A percentile compares a stretch with the other conserved stretches of the same genome.
Evolutionary conservation across 495 filamentous ascomycete genomes (phyloP).

Genomic region (Lasiosphaeria miniovina): DNA sequence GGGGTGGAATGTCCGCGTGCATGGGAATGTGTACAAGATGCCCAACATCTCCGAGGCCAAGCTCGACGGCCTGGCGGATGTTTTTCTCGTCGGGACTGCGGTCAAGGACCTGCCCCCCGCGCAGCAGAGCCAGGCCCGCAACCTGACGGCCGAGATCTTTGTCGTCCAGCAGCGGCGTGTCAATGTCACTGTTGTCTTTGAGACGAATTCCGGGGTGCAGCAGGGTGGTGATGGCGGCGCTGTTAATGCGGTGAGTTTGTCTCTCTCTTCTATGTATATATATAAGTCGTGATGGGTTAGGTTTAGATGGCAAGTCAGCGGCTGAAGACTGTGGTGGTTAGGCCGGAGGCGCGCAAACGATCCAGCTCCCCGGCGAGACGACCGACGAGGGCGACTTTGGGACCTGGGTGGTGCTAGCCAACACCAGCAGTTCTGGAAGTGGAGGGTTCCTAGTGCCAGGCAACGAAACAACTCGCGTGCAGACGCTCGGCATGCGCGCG

Average conservation of each 20-base stretch:
- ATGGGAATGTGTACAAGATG: constrained; percentile 76
- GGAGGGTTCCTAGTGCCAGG: constrained; percentile 49
- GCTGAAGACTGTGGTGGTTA: constrained; percentile 20
- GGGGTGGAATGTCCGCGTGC: constrained; percentile 73
- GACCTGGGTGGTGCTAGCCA: constrained; percentile 56
- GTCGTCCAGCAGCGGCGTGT: constrained; percentile 64
- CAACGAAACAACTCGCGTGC: constrained; percentile 58
- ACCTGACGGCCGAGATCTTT: constrained; percentile 67
- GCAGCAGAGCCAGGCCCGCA: constrained; percentile 64
- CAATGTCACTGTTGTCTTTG: constrained; percentile 62
- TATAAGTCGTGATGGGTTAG: neutral
- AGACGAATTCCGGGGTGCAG: constrained; percentile 41
- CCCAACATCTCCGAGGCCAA: constrained; percentile 61
- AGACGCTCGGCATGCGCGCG: constrained; percentile 64
- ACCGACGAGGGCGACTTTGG: constrained; percentile 69
- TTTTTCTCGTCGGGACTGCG: constrained; percentile 62
- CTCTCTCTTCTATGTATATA: too few species aligned
- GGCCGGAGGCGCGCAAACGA: constrained; percentile 52
- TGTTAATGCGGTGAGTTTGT: constrained; percentile 32
- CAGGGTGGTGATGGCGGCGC: constrained; percentile 33
- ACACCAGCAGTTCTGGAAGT: constrained; percentile 38
- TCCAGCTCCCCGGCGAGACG: constrained; percentile 55
- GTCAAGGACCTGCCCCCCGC: constrained; percentile 56
- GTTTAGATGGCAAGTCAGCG: neutral
- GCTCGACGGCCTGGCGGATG: constrained; percentile 64